Evolutionary conservation across 2,329 filamentous ascomycete genomes (phyloP).

Genomic region (Hypoxylon sp.): DNA sequence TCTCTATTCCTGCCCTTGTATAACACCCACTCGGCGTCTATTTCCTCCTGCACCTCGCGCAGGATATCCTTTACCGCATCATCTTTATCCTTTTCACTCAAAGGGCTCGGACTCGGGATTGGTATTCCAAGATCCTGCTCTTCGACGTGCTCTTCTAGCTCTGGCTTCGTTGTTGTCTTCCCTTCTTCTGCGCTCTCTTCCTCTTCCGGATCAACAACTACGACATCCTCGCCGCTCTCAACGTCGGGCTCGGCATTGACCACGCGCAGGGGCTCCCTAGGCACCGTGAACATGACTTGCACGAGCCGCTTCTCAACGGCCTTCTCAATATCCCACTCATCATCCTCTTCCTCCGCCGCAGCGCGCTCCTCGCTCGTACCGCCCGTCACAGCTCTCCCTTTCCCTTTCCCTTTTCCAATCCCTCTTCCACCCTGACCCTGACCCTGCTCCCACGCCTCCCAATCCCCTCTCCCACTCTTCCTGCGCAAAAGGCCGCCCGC

Average conservation of each 20-base stretch:
- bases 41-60: conserved; percentile 44
- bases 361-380: conserved; percentile 18
- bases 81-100: conserved; percentile 38
- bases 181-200: conserved; percentile 16
- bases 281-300: conserved; percentile 93
- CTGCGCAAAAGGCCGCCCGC: conserved; percentile 62
- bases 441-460: conserved; percentile 58
- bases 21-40: conserved; percentile 46
- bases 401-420: conserved; percentile 24
- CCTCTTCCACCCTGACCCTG: conserved; percentile 15
- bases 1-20: conserved; percentile 11
- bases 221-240: conserved; percentile 58
- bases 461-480: conserved; percentile 68
- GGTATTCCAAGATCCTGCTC: conserved; percentile 23
- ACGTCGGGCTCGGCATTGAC: conserved; percentile 80
- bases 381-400: conserved; percentile 33
- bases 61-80: conserved; percentile 43
- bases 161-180: conserved; percentile 9
- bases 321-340: conserved; percentile 82
- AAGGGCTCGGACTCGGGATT: conserved; percentile 29
- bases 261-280: conserved; percentile 86
- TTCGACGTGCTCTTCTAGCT: conserved; percentile 5
- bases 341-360: conserved; percentile 67
- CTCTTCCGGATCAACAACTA: conserved; percentile 58
- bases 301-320: conserved; percentile 79